Evolutionary conservation across 768 basidiomycete genomes (phyloP), one percentile per base, ranked within the genome.

Genomic region (Glaciozyma antarctica): DNA sequence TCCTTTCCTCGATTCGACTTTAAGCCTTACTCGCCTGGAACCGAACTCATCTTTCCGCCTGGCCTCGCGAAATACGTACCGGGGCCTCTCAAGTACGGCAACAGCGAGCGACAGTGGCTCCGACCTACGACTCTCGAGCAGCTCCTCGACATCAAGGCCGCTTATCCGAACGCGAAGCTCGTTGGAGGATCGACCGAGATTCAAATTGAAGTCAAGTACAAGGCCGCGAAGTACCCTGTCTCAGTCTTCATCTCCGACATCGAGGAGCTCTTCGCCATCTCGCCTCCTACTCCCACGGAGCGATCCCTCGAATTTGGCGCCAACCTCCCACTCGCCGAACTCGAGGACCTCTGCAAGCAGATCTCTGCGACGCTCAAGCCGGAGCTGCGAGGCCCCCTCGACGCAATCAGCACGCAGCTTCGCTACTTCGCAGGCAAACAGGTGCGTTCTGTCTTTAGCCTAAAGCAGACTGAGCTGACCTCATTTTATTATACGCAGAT

Each of bases 1-100:
- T 56, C 63, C 15, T 71, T 72, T 60, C 72, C 72, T 0, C 53
- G 53, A 6, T 74, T 74, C 73, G 57, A 52, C 21, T 71, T 73
- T 71, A 74, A 73, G 57, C 66, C 73, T 7, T 74, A 74, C 61
- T 51, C 34, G 24, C 69, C 73, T 6, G 53, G 61, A 6, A 70
- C 73, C 2, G 73, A 74, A 55, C 71, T 72, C 51, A 69, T 74
- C 62, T 70, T 58, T 53, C 73, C 73, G 6, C 65, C 73, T 1
- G 61, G 56, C n/a, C 59, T 73, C n/a, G 34, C 41, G 44, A 68
- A 66, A 43, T 67, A 67, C 51, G 21, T 32, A 38, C 61, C 30
- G 57, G 41, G 52, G 48, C 64, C 64, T 15, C 68, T 65, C 49
- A 63, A 52, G 34, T 73, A 57, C 30, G 66, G 64, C 10, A 62